Percentiles rank a stretch among this genome's conserved stretches.
These are phyloP conservation scores for Globisporangium apiculatum DNA, from an alignment of 352 stramenopile genomes.

Conservation along the genomic window DNA sequence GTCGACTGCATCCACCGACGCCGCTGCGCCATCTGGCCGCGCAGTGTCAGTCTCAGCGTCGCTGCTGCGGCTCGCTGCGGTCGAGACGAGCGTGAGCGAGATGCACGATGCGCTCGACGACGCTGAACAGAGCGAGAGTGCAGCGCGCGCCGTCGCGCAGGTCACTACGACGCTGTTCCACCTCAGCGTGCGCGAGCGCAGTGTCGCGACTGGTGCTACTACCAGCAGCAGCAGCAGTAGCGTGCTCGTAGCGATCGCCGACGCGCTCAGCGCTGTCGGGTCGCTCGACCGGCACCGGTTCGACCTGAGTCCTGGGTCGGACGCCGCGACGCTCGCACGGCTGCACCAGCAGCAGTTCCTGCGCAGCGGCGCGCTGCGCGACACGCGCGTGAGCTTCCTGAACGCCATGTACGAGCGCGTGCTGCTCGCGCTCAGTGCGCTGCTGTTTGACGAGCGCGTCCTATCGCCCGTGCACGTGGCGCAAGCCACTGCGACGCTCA, in stretches of 20 bases:
- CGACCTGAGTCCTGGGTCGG: conserved; percentile 46
- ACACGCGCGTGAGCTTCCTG: conserved; percentile 40
- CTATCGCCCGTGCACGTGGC: conserved; percentile 29
- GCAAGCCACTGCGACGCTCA: conserved; percentile 38
- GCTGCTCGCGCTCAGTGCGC: conserved; percentile 49
- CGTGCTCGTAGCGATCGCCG: conserved; percentile 28
- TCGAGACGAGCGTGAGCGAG: conserved; percentile 13
- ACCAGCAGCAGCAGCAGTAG: not conserved
- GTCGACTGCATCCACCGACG: not conserved
- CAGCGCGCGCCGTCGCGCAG: conserved; percentile 20
- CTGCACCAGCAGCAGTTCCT: conserved; percentile 55
- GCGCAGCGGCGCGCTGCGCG: conserved; percentile 33
- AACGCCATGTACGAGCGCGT: conserved; percentile 53
- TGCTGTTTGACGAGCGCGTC: conserved; percentile 48
- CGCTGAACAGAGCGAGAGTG: not conserved
- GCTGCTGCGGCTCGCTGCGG: conserved; percentile 7
- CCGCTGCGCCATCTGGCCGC: not conserved
- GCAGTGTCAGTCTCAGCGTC: conserved; percentile 3
- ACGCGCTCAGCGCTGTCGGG: conserved; percentile 62
- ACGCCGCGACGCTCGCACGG: conserved; percentile 37
- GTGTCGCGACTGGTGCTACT: not conserved
- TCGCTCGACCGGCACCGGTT: conserved; percentile 49
- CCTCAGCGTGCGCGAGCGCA: conserved; percentile 21
- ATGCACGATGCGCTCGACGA: conserved; percentile 8
- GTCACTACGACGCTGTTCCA: conserved; percentile 51